Conservation (phyloP, 805 yeast species). For the Ogataea pignaliae region DNA sequence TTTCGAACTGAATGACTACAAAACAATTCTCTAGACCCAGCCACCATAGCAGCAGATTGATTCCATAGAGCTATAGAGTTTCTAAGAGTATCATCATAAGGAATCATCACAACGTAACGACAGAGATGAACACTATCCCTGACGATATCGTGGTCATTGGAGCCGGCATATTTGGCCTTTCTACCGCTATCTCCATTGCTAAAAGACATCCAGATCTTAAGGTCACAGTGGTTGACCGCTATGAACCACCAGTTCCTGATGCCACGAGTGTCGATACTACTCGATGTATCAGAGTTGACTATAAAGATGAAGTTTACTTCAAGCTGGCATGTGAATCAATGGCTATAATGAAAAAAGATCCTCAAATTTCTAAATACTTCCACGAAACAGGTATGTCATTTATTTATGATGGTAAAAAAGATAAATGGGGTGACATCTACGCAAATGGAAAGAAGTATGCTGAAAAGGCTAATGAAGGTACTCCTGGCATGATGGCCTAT, state of each 20-base stretch:
- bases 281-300: slow-evolving; percentile 22
- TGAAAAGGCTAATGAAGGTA: slow-evolving; percentile 8
- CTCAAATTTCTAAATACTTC: slow-evolving; percentile 18
- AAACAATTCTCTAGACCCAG: too few relatives aligned
- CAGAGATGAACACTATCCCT: slow-evolving; percentile 1
- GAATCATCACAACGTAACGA: too few relatives aligned
- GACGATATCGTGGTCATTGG: slow-evolving; percentile 35
- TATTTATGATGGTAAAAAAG: slow-evolving; percentile 20
- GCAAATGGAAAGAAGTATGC: slow-evolving; percentile 14
- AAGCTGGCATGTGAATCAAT: slow-evolving; percentile 19
- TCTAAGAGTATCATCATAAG: too few relatives aligned
- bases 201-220: slow-evolving; percentile 14
- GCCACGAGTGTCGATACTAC: slow-evolving; percentile 25
- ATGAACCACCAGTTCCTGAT: slow-evolving; percentile 26
- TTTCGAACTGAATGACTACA: too few relatives aligned
- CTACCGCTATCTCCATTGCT: slow-evolving; percentile 34
- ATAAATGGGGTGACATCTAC: slow-evolving; percentile 22
- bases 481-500: slow-evolving; percentile 9
- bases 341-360: slow-evolving; percentile 17
- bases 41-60: too few relatives aligned
- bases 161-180: slow-evolving; percentile 48
- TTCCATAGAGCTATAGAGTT: too few relatives aligned
- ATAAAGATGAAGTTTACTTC: slow-evolving; percentile 17
- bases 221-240: slow-evolving; percentile 21
- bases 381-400: slow-evolving; percentile 24